A percentile compares a stretch with the other conserved stretches of the same genome.
phyloP scores from a whole-genome alignment of 495 filamentous ascomycete species.

The Entonaema liquescens region DNA sequence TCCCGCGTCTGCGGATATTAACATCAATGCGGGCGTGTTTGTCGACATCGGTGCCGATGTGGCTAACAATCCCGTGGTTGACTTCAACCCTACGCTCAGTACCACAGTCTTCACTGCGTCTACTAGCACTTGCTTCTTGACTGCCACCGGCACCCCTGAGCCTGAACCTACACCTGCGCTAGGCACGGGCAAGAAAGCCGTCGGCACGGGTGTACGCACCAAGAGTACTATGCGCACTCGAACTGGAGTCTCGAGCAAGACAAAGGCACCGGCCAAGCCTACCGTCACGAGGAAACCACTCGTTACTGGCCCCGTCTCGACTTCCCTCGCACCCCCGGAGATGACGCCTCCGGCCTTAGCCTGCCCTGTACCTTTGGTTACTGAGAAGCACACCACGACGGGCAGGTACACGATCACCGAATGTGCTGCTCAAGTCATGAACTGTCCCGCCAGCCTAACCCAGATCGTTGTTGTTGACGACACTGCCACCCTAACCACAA shows the following conservation, averaged over 20 bases:
- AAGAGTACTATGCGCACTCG: background rate
- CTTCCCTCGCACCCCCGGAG: background rate
- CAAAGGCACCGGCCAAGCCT: background rate
- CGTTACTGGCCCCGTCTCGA: conserved; percentile 1
- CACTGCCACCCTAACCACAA: conserved; percentile 13
- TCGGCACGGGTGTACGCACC: background rate
- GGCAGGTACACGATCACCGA: conserved; percentile 32
- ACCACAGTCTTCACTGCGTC: conserved; percentile 47
- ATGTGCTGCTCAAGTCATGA: conserved; percentile 35
- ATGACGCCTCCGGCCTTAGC: background rate
- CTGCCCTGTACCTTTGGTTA: conserved; percentile 16
- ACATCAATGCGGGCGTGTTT: conserved; percentile 45
- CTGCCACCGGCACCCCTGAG: conserved; percentile 4
- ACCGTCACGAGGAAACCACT: background rate
- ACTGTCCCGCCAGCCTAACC: conserved; percentile 42
- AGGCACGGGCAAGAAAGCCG: background rate
- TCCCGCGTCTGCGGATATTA: conserved; percentile 41
- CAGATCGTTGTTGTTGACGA: conserved; percentile 37
- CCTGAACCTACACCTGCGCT: background rate
- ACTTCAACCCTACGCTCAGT: conserved; percentile 37
- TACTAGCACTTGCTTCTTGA: conserved; percentile 43
- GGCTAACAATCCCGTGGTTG: conserved; percentile 23
- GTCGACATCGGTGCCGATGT: conserved; percentile 42
- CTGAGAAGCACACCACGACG: conserved; percentile 24
- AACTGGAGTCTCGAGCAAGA: background rate